Base-by-base conservation (phyloP, 2,329 filamentous ascomycete genomes). In the Exserohilum turcica region DNA sequence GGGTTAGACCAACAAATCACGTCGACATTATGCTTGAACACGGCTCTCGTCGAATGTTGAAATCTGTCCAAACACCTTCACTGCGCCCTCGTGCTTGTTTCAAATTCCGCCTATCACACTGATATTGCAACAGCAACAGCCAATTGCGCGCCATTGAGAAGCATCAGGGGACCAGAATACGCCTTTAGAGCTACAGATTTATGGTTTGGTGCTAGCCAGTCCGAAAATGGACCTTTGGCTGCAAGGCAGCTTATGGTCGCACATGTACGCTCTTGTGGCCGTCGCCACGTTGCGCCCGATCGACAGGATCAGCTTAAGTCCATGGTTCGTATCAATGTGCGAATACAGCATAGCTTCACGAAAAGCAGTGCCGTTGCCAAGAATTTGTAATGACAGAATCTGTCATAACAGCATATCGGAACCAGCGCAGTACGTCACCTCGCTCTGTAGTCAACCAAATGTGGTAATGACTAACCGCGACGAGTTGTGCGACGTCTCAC, bases 201-300 rank as follows among this genome's bases (percentile, higher is more conserved):
- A 16, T 12, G 4, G 6, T 31, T 19, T 12, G 16, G 29, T 27
- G 16, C 18, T 3, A 7, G 28, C 16, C 10, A 21, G 18, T 8
- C 21, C 13, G 18, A 31, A 8, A 15, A 5, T 3, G 15, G 28
- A 12, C 7, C 12, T 18, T 35, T 36, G 40, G 33, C 21, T 51
- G 18, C 18, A 36, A 40, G 35, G 27, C 42, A 31, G 33, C 40
- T 45, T 52, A 51, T 18, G 19, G 53, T 58, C 13, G 27, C 31
- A 60, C 60, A 43, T n/a, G 24, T 24, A 24, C 44, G 42, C 48
- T 50, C 56, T 43, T 49, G 49, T 56, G 49, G 21, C 10, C 38
- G n/a, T 32, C 49, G 56, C 61, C 60, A 66, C 60, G 57, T 63
- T 60, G 60, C 42, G 42, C 37, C 46, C 29, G 31, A 44, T 27